These are phyloP conservation scores for Plasmodium yoelii DNA, from an alignment of 169 alveolate genomes.

Conservation along the genomic window DNA sequence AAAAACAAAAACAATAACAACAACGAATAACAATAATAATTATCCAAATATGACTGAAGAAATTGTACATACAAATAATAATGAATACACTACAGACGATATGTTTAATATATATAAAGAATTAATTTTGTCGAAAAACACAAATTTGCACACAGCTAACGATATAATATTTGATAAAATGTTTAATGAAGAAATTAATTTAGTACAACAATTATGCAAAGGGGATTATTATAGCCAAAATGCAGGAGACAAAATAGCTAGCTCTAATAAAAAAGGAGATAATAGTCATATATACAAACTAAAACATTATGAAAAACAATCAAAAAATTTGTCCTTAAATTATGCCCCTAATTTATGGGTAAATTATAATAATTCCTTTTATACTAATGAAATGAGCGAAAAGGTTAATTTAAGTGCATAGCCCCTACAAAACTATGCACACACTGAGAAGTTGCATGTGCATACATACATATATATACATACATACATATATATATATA, in stretches of 20 bases:
- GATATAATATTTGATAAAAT: constrained; percentile 60
- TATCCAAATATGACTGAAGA: too few species aligned
- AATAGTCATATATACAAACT: background rate
- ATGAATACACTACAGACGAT: constrained; percentile 15
- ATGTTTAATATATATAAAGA: constrained; percentile 48
- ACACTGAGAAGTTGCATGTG: background rate
- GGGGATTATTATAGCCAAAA: constrained; percentile 21
- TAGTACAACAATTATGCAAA: constrained; percentile 60
- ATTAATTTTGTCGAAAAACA: constrained; percentile 49
- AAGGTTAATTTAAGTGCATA: constrained; percentile 69
- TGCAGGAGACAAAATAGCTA: constrained; percentile 7
- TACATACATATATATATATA: constrained; percentile 9
- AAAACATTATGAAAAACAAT: constrained; percentile 4
- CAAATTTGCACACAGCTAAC: constrained; percentile 4
- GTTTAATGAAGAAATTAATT: constrained; percentile 69
- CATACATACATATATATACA: background rate
- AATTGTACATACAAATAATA: background rate
- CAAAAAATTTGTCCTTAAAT: background rate
- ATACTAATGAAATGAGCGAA: constrained; percentile 35
- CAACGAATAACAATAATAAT: background rate
- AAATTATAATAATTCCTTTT: constrained; percentile 32
- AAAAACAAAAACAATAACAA: too few species aligned
- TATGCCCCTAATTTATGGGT: constrained; percentile 54
- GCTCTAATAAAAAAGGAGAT: constrained; percentile 9
- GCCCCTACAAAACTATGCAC: too few species aligned